Base-by-base conservation (phyloP, 2,329 filamentous ascomycete genomes). In the Alternaria sp. region DNA sequence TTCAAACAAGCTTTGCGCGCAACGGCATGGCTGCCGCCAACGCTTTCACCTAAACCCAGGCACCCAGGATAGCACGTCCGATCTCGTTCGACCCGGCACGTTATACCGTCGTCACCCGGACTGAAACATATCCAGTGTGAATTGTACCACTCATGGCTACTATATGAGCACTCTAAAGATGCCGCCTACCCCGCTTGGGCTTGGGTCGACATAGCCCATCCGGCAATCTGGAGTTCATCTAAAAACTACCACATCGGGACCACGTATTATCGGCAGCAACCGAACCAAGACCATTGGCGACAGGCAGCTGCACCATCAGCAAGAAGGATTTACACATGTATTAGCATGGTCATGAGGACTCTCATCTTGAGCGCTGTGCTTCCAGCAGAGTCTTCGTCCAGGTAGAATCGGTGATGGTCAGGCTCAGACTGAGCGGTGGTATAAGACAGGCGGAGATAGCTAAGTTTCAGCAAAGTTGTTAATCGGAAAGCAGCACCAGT, bases 161-260 rank as follows among this genome's bases (percentile, higher is more conserved):
- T 11, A 65, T 50, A 44, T 55, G 28, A 32, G 44, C 50, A 30
- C 26, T 30, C 11, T 30, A 50, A 2, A 13, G 2, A 50, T 30
- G n/a, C n/a, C 26, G n/a, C 47, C n/a, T 50, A 50, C 47, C 25
- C 47, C 47, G 26, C 47, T 30, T 50, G 26, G 25, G 47, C 26
- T 30, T 50, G 11, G 47, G 47, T 50, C 47, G 25, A 50, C 2
- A 28, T 54, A 17, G 32, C 54, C 59, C 62, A 54, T 57, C 51
- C 55, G 59, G 44, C 63, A 62, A 28, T 62, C 45, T 63, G 47
- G 54, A 28, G 36, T 60, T 59, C 57, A 65, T 62, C 50, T 62
- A 65, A 54, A 44, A 4, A 49, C 25, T 54, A 40, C 36, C 52
- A 12, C 9, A 57, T 62, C 13, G 21, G 62, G 51, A 12, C 0